Evolutionary conservation across 495 filamentous ascomycete genomes (phyloP).

Genomic region (Copromyces sp.): DNA sequence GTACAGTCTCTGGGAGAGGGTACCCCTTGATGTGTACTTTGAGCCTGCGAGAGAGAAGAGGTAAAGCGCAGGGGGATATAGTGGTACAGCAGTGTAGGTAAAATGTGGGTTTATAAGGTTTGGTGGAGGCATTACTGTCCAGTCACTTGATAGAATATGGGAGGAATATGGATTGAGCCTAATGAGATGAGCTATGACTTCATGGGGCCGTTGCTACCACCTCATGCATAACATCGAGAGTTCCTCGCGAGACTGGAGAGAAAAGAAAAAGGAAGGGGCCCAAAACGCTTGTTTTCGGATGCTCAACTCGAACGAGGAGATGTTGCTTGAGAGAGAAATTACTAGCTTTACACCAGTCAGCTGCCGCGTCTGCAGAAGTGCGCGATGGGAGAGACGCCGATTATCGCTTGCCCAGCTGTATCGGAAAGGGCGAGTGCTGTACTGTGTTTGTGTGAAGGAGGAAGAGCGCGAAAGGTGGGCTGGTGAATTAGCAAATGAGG

Average conservation of each 20-base stretch:
- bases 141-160: background rate
- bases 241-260: background rate
- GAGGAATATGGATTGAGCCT: background rate
- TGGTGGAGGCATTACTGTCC: background rate
- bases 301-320: background rate
- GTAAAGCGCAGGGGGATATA: background rate
- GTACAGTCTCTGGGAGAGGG: constrained; percentile 30
- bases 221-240: background rate
- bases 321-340: background rate
- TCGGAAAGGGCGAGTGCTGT: background rate
- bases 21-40: constrained; percentile 19
- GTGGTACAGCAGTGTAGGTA: too few species aligned
- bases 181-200: background rate
- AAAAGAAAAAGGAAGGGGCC: background rate
- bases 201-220: background rate
- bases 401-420: background rate
- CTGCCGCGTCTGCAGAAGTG: background rate
- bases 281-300: background rate
- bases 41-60: constrained; percentile 11
- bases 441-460: background rate
- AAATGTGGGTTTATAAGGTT: background rate
- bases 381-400: background rate
- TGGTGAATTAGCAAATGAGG: background rate
- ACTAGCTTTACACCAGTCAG: background rate
- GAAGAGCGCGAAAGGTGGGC: background rate